Evolutionary conservation across 768 basidiomycete species (phyloP), one percentile per base, ranked within the genome.

Genomic region (Termitomyces eurrhizus): DNA sequence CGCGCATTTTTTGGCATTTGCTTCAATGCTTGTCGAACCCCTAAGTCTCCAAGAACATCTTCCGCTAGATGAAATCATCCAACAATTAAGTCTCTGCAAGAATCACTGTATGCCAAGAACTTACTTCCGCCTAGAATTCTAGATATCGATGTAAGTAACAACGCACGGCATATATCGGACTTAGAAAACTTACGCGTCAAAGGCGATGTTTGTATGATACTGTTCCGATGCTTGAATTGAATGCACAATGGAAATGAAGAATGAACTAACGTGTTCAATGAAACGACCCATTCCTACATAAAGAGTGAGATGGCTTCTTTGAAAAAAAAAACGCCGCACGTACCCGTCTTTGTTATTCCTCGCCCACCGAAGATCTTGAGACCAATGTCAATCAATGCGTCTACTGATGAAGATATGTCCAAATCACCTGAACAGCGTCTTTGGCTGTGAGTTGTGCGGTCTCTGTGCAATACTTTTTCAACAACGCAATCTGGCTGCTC

Each of bases 401-500:
- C 36, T 12, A 52, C 29, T 16, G 32, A n/a, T 4, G 41, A 62
- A 5, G 12, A 3, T 24, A 12, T 29, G 18, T 51, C 46, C 42
- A 32, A 45, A 60, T 39, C 50, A 74, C 75, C 69, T 78, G 78
- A 29, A 78, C 75, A 46, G 93, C 92, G 66, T 94, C 92, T 60
- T 83, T 80, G 16, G 91, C 89, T 18, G 91, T 91, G 42, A 90
- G 87, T 67, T 92, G 90, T 0, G 89, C 90, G 16, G 82, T 82
- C 39, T 84, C 80, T 3, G 93, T 93, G 37, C 83, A 80, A 65
- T 87, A 85, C 78, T 85, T 88, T 78, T 94, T 95, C 66, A 93
- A 72, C 64, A 95, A 80, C 6, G 79, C 92, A 59, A 95, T 91
- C 62, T 88, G 91, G 5, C 86, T 85, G 66, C 53, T 33, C 52